Conservation (phyloP, 495 filamentous ascomycete species). For the Glarea lozoyensis region DNA sequence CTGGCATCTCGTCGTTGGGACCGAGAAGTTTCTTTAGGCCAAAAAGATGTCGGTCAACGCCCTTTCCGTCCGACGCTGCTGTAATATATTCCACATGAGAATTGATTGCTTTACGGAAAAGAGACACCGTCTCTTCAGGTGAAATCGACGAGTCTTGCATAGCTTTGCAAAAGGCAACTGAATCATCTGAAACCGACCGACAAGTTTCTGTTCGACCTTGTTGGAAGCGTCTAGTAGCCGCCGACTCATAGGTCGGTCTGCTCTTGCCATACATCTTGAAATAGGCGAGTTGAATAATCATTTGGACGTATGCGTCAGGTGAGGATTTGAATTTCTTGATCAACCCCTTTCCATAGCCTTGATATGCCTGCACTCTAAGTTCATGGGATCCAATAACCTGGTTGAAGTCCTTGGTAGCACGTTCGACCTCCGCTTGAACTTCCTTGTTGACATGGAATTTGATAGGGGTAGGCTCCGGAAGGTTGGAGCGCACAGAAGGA, state of each 20-base stretch:
- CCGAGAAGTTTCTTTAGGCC: slow-evolving; percentile 86
- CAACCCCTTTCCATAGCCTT: slow-evolving; percentile 94
- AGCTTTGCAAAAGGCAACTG: slow-evolving; percentile 81
- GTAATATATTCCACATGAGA: slow-evolving; percentile 84
- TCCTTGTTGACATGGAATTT: slow-evolving; percentile 68
- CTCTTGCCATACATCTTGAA: slow-evolving; percentile 98
- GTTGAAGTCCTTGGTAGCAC: slow-evolving; percentile 66
- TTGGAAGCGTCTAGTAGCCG: slow-evolving; percentile 89
- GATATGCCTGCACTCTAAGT: slow-evolving; percentile 86
- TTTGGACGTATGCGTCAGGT: slow-evolving; percentile 95
- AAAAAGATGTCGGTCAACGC: slow-evolving; percentile 94
- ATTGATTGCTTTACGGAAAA: slow-evolving; percentile 74
- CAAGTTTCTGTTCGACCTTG: slow-evolving; percentile 95
- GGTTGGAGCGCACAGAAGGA: slow-evolving; percentile 64
- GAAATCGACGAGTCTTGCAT: slow-evolving; percentile 59
- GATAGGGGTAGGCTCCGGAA: slow-evolving; percentile 71
- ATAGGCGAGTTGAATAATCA: slow-evolving; percentile 98
- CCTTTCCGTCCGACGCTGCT: slow-evolving; percentile 82
- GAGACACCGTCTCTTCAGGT: slow-evolving; percentile 52
- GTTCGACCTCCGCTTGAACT: slow-evolving; percentile 63
- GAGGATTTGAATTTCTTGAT: slow-evolving; percentile 99
- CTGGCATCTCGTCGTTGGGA: slow-evolving; percentile 73
- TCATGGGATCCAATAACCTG: slow-evolving; percentile 79
- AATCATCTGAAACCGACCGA: slow-evolving; percentile 84
- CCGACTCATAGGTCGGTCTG: slow-evolving; percentile 96